Percentiles rank a stretch among this genome's conserved stretches.
These are phyloP conservation scores for Erythrobasidium yunnanense DNA, from an alignment of 768 basidiomycete species.

Conservation along the genomic window DNA sequence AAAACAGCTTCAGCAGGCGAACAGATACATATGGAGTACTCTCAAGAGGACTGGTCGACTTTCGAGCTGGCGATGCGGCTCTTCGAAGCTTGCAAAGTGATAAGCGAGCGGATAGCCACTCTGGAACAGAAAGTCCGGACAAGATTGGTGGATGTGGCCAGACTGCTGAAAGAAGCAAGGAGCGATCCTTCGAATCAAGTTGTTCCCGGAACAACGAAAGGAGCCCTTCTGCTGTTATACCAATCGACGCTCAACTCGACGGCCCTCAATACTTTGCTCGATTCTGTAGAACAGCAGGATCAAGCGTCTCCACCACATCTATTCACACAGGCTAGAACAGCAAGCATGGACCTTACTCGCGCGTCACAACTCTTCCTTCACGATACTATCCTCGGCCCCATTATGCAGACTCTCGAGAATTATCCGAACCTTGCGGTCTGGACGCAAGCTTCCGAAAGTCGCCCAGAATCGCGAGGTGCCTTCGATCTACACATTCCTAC, in stretches of 20 bases:
- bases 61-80: slow-evolving; percentile 75
- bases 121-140: slow-evolving; percentile 64
- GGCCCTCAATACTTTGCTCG: slow-evolving; percentile 58
- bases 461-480: slow-evolving; percentile 47
- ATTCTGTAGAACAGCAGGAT: slow-evolving; percentile 38
- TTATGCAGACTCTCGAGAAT: slow-evolving; percentile 57
- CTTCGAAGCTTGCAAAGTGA: slow-evolving; percentile 63
- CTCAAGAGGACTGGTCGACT: slow-evolving; percentile 72
- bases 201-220: slow-evolving; percentile 52
- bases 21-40: slow-evolving; percentile 54
- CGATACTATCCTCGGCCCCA: slow-evolving; percentile 69
- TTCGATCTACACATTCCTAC: slow-evolving; percentile 60
- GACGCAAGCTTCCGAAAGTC: slow-evolving; percentile 47
- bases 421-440: slow-evolving; percentile 65
- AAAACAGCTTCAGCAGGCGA: background rate
- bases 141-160: slow-evolving; percentile 53
- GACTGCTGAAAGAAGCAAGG: slow-evolving; percentile 51
- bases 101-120: slow-evolving; percentile 55
- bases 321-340: slow-evolving; percentile 28
- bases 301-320: slow-evolving; percentile 25
- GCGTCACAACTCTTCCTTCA: slow-evolving; percentile 69
- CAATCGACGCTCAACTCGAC: slow-evolving; percentile 75
- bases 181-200: slow-evolving; percentile 51
- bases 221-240: slow-evolving; percentile 58
- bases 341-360: slow-evolving; percentile 36